Evolutionary conservation across 176 grass and related monocot genomes (phyloP).

Genomic region (Carex pumila): DNA sequence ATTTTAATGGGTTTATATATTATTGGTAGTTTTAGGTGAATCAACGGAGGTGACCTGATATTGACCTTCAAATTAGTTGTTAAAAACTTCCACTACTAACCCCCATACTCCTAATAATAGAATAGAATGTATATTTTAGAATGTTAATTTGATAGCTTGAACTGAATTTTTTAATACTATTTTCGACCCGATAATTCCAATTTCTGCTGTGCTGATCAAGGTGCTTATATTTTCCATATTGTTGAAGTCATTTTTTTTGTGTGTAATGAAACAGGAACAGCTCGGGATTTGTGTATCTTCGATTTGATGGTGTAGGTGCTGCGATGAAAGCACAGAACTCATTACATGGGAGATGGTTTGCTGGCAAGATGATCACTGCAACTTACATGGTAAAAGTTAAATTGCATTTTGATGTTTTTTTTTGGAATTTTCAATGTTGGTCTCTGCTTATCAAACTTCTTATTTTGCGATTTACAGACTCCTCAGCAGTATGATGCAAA

Average conservation of each 20-base stretch:
- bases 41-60: not conserved
- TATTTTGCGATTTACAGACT: slow-evolving; percentile 45
- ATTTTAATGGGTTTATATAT: not conserved
- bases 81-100: not conserved
- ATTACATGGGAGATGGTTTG: slow-evolving; percentile 97
- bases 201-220: not conserved
- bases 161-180: not conserved
- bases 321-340: slow-evolving; percentile 73
- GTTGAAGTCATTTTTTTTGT: not conserved
- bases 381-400: slow-evolving; percentile 54
- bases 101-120: not conserved
- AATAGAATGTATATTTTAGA: not conserved
- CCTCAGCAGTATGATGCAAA: slow-evolving; percentile 64
- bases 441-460: not conserved
- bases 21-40: not conserved
- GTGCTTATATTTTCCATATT: not conserved
- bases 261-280: slow-evolving; percentile 43
- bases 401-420: not conserved
- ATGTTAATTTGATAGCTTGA: not conserved
- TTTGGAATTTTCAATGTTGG: not conserved
- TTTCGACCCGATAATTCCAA: not conserved
- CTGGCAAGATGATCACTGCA: slow-evolving; percentile 96
- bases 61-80: not conserved
- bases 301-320: slow-evolving; percentile 56
- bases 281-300: slow-evolving; percentile 73